Percentiles rank a stretch among this genome's conserved stretches.
These are phyloP conservation scores for Fragaria vesca DNA, from an alignment of 306 rosid species.

Conservation along the genomic window DNA sequence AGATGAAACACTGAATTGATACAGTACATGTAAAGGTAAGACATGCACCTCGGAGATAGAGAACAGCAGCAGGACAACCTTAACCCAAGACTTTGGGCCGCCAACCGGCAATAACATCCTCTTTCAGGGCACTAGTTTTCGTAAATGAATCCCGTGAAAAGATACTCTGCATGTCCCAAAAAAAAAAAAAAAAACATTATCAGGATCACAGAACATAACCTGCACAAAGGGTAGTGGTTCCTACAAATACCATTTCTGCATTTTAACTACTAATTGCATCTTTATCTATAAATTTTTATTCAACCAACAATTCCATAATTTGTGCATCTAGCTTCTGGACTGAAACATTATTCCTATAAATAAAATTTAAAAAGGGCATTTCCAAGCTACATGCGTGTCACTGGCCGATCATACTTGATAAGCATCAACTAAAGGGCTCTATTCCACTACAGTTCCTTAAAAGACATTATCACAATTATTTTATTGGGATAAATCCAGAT, in stretches of 20 bases:
- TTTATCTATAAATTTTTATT: background rate
- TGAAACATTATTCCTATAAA: background rate
- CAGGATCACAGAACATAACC: constrained; percentile 19
- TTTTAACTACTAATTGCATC: background rate
- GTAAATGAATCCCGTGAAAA: constrained; percentile 79
- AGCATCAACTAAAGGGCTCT: background rate
- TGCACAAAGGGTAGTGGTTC: background rate
- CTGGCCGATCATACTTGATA: background rate
- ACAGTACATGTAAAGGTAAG: background rate
- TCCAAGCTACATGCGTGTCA: background rate
- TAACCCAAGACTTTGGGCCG: constrained; percentile 83
- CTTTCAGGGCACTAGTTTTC: constrained; percentile 64
- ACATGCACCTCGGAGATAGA: background rate
- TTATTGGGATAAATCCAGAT: background rate
- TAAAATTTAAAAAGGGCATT: background rate
- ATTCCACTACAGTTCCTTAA: background rate
- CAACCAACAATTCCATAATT: background rate
- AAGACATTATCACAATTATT: background rate
- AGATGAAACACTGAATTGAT: background rate
- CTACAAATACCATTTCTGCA: background rate
- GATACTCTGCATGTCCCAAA: constrained; percentile 42
- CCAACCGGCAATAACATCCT: constrained; percentile 95
- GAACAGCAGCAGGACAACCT: constrained; percentile 16
- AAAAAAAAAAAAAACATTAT: constrained; percentile 18
- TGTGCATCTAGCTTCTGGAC: background rate